Evolutionary conservation across 2,329 filamentous ascomycete genomes (phyloP).

Genomic region (Epichloe coenophiala): DNA sequence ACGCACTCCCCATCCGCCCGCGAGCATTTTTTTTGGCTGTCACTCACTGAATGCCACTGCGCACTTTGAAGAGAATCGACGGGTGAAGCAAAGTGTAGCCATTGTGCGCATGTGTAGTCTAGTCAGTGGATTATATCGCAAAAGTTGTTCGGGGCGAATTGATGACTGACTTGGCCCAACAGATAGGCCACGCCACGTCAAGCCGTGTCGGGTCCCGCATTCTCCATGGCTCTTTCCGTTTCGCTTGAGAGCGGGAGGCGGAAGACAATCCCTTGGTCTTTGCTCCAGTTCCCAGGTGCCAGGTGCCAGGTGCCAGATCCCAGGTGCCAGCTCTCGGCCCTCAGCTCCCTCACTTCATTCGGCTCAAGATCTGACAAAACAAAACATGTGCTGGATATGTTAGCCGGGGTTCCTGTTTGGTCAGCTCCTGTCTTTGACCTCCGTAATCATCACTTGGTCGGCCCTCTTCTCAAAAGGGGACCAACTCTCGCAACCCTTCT

Average conservation of each 20-base stretch:
- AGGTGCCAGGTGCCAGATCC: neutral
- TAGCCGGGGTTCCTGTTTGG: constrained; percentile 3
- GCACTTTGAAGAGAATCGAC: neutral
- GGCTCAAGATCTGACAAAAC: neutral
- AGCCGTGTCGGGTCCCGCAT: constrained; percentile 2
- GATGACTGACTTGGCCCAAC: neutral
- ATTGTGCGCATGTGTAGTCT: neutral
- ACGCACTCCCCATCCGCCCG: neutral
- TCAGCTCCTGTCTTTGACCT: neutral
- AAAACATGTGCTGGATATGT: constrained; percentile 1
- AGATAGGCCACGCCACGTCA: constrained; percentile 4
- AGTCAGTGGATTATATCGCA: neutral
- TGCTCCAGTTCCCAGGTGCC: neutral
- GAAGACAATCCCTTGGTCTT: constrained; percentile 2
- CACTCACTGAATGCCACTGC: neutral
- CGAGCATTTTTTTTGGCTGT: neutral
- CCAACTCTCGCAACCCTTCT: constrained; percentile 2
- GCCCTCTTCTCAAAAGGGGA: constrained; percentile 6
- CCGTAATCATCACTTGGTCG: constrained; percentile 1
- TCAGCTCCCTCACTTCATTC: neutral
- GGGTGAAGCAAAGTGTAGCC: neutral
- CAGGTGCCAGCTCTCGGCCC: neutral
- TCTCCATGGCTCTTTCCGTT: constrained; percentile 4
- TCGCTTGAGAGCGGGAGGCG: constrained; percentile 3
- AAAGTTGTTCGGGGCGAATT: neutral